phyloP scores from a whole-genome alignment of 345 rosid species.

The Geranium brycei region DNA sequence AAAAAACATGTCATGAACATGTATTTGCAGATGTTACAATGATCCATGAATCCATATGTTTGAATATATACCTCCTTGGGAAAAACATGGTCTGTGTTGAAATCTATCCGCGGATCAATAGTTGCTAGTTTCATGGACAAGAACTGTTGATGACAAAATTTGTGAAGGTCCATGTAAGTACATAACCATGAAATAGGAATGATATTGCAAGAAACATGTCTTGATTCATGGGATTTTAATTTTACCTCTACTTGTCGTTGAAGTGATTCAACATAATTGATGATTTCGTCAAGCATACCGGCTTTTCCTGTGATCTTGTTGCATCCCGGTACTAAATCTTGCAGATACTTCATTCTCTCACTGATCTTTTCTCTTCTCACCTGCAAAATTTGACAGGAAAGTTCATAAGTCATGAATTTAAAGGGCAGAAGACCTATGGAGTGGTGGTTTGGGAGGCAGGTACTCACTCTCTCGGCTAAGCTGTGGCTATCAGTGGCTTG shows the following conservation, averaged over 20 bases:
- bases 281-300: conserved; percentile 81
- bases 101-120: conserved; percentile 45
- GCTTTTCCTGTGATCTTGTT: conserved; percentile 62
- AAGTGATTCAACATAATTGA: conserved; percentile 71
- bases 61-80: conserved; percentile 34
- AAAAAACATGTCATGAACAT: neutral
- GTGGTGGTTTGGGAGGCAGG: neutral
- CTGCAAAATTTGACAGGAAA: conserved; percentile 22
- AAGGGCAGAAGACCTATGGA: neutral
- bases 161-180: neutral
- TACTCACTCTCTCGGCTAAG: conserved; percentile 88
- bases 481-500: conserved; percentile 99
- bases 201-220: neutral
- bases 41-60: too few species aligned
- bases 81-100: conserved; percentile 34
- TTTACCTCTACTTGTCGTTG: conserved; percentile 68
- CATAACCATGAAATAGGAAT: neutral
- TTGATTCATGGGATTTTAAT: neutral
- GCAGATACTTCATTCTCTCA: conserved; percentile 74
- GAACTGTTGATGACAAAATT: conserved; percentile 29
- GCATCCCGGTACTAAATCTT: conserved; percentile 72
- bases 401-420: neutral
- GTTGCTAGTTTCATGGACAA: conserved; percentile 62
- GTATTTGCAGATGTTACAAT: too few species aligned
- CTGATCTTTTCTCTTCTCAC: conserved; percentile 80